These are phyloP conservation scores for Cytospora piceae DNA, from an alignment of 2,329 filamentous ascomycete genomes.

Conservation along the genomic window DNA sequence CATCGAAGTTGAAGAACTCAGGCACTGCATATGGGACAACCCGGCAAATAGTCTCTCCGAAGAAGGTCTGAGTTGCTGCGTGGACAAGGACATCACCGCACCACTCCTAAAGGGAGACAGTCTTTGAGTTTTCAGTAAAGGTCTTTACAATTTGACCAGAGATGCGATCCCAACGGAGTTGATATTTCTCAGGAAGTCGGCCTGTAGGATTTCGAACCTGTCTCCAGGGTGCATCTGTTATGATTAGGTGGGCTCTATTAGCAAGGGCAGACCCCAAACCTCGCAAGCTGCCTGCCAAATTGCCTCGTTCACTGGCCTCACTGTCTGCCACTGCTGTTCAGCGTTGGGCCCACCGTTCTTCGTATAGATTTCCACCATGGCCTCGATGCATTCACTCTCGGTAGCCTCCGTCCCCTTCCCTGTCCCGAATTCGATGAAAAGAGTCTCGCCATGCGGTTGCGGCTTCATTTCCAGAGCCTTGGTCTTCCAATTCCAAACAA, in stretches of 20 bases:
- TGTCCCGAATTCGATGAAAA: background rate
- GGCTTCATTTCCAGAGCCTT: background rate
- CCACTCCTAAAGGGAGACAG: slow-evolving; percentile 12
- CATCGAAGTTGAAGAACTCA: slow-evolving; percentile 15
- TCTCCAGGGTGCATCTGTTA: slow-evolving; percentile 24
- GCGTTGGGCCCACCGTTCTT: background rate
- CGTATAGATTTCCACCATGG: background rate
- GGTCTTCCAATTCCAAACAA: background rate
- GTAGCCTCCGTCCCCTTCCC: background rate
- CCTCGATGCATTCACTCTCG: background rate
- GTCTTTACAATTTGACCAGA: background rate
- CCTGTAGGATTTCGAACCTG: background rate
- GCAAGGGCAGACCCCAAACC: background rate
- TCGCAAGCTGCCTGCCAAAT: background rate
- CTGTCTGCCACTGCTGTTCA: background rate
- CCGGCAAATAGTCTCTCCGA: slow-evolving; percentile 5
- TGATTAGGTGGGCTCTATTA: background rate
- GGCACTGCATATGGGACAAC: background rate
- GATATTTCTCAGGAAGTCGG: slow-evolving; percentile 6
- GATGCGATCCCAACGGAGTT: slow-evolving; percentile 10
- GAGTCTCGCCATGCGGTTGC: background rate
- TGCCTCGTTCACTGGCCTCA: background rate
- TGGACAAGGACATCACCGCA: slow-evolving; percentile 6
- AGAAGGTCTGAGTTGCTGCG: slow-evolving; percentile 10
- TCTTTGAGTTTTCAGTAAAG: background rate